Base-by-base conservation (phyloP, 768 basidiomycete species). In the Rhodotorula graminis region DNA sequence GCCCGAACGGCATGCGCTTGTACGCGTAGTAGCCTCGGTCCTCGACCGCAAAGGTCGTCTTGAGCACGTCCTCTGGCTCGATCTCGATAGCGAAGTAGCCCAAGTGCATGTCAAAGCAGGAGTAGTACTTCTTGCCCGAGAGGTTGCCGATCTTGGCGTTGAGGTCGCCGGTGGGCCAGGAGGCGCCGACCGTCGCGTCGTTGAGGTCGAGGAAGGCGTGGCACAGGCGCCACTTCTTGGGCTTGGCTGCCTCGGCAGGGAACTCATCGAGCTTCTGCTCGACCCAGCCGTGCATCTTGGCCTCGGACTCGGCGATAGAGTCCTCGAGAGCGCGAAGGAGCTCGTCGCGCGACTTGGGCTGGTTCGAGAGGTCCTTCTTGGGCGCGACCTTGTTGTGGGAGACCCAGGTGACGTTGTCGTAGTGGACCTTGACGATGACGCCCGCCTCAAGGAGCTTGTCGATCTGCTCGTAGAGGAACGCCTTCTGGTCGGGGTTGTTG, bases 161-260 rank as follows among this genome's bases (percentile, higher is more conserved):
- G 58, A 59, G 58, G 58, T 59, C 58, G 16, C 58, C 58, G 37
- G 33, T 33, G 37, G 58, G 58, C 29, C 29, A 59, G 18, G 40
- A 25, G 11, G 37, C 58, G 58, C 58, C 58, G 37, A 59, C 37
- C 16, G 58, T 59, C 19, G 58, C 58, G 37, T 59, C 58, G 58
- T 59, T 59, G 58, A 59, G 37, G 58, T 42, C 58, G 23, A 59
- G 33, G 58, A 59, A 42, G 21, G 58, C 58, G 33, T 59, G 58
- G 58, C 58, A 59, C 3, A 59, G 58, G 18, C 58, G 31, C 33
- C 31, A 59, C 40, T 59, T 59, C 29, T 29, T 42, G 7, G 33
- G 33, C 12, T 42, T 42, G 16, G 58, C 58, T 12, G 29, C 58
- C 33, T 52, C 50, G 25, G 25, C 50, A 25, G 58, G 37, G 33